Evolutionary conservation across 2,329 filamentous ascomycete genomes (phyloP).

Genomic region (Stagonosporopsis vannaccii): DNA sequence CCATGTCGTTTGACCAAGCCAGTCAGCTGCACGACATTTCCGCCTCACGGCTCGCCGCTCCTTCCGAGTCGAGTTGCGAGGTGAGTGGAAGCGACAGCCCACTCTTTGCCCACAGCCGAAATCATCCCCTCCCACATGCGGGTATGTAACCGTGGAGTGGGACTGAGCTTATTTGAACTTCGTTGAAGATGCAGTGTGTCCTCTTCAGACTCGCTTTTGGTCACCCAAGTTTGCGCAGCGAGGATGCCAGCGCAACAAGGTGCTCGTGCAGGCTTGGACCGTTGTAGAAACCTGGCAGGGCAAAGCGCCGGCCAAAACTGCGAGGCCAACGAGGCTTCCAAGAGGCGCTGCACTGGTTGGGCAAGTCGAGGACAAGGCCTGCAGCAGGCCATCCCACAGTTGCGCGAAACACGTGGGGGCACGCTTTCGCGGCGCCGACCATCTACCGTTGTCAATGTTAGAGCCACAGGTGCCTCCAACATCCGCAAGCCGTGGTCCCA

Average conservation of each 20-base stretch:
- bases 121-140: conserved; percentile 33
- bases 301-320: conserved; percentile 15
- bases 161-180: conserved; percentile 45
- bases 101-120: conserved; percentile 33
- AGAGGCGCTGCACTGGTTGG: conserved; percentile 15
- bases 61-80: conserved; percentile 29
- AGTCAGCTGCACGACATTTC: conserved; percentile 36
- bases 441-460: conserved; percentile 3
- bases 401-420: conserved; percentile 34
- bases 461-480: not conserved
- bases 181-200: conserved; percentile 15
- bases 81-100: conserved; percentile 29
- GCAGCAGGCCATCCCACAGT: conserved; percentile 20
- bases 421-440: conserved; percentile 8
- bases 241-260: conserved; percentile 10
- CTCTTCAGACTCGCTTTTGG: conserved; percentile 4
- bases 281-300: conserved; percentile 4
- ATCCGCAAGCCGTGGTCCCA: not conserved
- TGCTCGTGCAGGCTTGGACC: conserved; percentile 12
- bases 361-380: conserved; percentile 10
- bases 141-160: conserved; percentile 38
- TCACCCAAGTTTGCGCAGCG: not conserved
- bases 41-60: conserved; percentile 29
- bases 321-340: conserved; percentile 10
- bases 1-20: conserved; percentile 16